Percentiles rank a stretch among this genome's conserved stretches.
Conservation (phyloP, 192 early-diverging fungal genomes). For the Umbelopsis sp. region DNA sequence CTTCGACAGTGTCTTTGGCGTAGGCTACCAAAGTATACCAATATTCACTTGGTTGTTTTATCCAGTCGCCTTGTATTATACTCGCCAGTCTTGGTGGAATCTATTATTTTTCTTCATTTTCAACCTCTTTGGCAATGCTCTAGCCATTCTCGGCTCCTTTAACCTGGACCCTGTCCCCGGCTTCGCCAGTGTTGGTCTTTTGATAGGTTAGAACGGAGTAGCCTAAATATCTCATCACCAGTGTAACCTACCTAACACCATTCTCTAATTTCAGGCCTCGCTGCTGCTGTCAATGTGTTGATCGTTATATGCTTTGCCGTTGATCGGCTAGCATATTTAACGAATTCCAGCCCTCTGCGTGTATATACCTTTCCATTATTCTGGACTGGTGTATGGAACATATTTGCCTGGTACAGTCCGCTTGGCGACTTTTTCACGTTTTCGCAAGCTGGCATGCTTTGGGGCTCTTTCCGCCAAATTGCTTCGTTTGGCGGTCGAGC, state of each 20-base stretch:
- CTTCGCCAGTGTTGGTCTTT: background rate
- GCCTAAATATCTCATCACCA: background rate
- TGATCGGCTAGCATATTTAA: background rate
- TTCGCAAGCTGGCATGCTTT: background rate
- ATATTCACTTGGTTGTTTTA: conserved; percentile 9
- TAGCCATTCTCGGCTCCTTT: conserved; percentile 15
- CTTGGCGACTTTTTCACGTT: conserved; percentile 17
- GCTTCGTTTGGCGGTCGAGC: conserved; percentile 16
- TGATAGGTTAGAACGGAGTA: conserved; percentile 2
- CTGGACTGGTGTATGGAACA: conserved; percentile 24
- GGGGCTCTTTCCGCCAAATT: conserved; percentile 20
- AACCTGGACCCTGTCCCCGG: background rate
- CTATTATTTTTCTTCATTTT: conserved; percentile 1
- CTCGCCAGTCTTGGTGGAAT: background rate
- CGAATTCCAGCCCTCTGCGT: conserved; percentile 6
- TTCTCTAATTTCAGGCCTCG: background rate
- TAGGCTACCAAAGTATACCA: conserved; percentile 28
- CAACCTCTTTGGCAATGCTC: conserved; percentile 4
- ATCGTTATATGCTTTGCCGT: background rate
- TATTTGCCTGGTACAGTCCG: conserved; percentile 8
- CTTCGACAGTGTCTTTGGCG: conserved; percentile 12
- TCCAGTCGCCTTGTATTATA: conserved; percentile 16
- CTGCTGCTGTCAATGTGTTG: conserved; percentile 3
- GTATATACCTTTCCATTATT: conserved; percentile 12
- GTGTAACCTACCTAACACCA: background rate